Evolutionary conservation across 352 stramenopile genomes (phyloP).

Genomic region (Globisporangium orthogonon): DNA sequence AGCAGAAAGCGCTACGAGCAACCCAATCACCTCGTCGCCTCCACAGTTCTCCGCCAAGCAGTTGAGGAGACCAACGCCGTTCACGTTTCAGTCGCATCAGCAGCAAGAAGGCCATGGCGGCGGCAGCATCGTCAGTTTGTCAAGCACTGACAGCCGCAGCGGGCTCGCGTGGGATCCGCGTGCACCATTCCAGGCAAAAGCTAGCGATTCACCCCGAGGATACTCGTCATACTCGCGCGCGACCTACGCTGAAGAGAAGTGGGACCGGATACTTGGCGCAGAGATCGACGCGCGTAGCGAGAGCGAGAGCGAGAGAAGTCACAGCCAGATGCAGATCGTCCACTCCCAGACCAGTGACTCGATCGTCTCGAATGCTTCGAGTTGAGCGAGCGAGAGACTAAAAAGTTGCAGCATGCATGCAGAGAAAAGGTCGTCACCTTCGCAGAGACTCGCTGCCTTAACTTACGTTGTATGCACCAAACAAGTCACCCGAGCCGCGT

Average conservation of each 20-base stretch:
- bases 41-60: background rate
- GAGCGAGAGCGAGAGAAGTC: conserved; percentile 1
- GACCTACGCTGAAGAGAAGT: conserved; percentile 57
- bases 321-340: conserved; percentile 7
- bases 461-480: background rate
- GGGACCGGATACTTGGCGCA: conserved; percentile 55
- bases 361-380: conserved; percentile 2
- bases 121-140: background rate
- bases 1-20: background rate
- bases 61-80: conserved; percentile 10
- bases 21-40: background rate
- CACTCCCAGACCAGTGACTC: conserved; percentile 7
- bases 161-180: conserved; percentile 9
- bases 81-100: background rate
- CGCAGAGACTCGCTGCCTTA: no score
- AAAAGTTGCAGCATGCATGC: no score
- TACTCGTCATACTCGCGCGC: conserved; percentile 19
- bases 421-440: no score
- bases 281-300: conserved; percentile 22
- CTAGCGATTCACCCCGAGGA: background rate
- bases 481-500: conserved; percentile 4
- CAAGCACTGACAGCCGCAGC: conserved; percentile 9
- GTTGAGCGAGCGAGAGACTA: background rate
- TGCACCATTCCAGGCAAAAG: conserved; percentile 8
- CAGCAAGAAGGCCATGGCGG: background rate